Base-by-base conservation (phyloP, 768 basidiomycete species). In the Lepiota brunneoincarnata region DNA sequence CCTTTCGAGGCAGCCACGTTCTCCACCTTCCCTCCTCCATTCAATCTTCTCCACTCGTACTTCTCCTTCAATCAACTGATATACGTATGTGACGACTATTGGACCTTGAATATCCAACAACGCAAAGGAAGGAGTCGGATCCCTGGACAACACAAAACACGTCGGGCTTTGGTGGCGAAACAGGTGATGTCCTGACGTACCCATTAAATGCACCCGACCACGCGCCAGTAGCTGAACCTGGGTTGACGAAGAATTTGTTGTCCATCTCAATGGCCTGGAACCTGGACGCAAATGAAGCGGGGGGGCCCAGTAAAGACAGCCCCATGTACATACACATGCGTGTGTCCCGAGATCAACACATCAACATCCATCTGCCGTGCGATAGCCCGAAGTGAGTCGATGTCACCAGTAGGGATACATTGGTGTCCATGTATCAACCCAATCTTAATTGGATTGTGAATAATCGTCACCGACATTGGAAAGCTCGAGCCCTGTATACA, bases 351-450 rank as follows among this genome's bases (percentile, higher is more conserved):
- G 18, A 98, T 73, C 34, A 98, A 76, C 0, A 99, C 93, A 64
- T 99, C 97, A 3, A 98, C 97, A 66, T 98, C 96, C 91, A 99
- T 93, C 71, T 95, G 93, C 35, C 96, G 75, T 14, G 95, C 93
- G 50, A 95, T 82, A 2, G 91, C 80, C 49, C 83, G 86, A 39
- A 98, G 77, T n/a, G 91, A 86, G 64, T 97, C 93, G 2, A 93
- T 76, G 67, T 97, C 94, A 12, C 95, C 97, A 0, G 87, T 85
- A 1, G 97, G 96, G 38, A 98, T 81, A 63, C 83, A 87, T 68
- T 98, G 95, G 70, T 96, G 93, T 0, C 96, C 97, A 65, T 97
- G 94, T 41, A 98, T 82, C 44, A 96, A 75, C 21, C 97, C 97
- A 65, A 99, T 91, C 54, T 86, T 85, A 60, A 99, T 87, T 15